phyloP scores from a whole-genome alignment of 805 yeast genomes.

The Lipomyces yamadae region DNA sequence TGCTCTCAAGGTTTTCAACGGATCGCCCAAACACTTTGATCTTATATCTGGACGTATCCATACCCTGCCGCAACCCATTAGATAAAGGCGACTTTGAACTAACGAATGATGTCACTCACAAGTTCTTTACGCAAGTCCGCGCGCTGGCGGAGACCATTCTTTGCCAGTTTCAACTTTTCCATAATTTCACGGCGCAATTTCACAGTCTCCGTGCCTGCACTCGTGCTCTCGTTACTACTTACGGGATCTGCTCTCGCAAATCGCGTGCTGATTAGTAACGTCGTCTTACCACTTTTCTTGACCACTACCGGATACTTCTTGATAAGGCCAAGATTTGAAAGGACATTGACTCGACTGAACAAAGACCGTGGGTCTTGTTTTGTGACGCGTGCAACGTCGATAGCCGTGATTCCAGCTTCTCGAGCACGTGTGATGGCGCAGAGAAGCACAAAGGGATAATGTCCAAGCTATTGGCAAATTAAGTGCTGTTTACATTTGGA shows the following conservation, averaged over 20 bases:
- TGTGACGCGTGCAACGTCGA: constrained; percentile 46
- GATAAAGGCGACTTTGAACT: neutral
- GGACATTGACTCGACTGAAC: constrained; percentile 44
- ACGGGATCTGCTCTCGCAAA: constrained; percentile 35
- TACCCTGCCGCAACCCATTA: constrained; percentile 30
- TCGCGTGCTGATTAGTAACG: constrained; percentile 43
- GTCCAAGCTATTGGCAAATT: constrained; percentile 40
- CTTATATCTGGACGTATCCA: constrained; percentile 42
- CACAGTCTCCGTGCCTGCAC: constrained; percentile 33
- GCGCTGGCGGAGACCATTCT: constrained; percentile 45
- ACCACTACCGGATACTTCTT: constrained; percentile 44
- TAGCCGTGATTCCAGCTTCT: constrained; percentile 46
- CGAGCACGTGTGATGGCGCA: constrained; percentile 50
- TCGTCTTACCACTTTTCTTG: constrained; percentile 45
- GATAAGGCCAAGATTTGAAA: constrained; percentile 47
- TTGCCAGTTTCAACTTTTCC: constrained; percentile 42
- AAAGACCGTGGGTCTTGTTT: constrained; percentile 51
- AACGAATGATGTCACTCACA: constrained; percentile 25
- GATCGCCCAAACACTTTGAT: constrained; percentile 38
- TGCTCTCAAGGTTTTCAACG: constrained; percentile 40
- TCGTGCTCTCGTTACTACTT: neutral
- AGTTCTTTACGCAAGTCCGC: constrained; percentile 50
- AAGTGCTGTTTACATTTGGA: neutral
- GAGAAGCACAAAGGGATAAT: constrained; percentile 48
- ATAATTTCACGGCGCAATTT: constrained; percentile 41